Evolutionary conservation across 108 stramenopile species (phyloP).

Genomic region (Discostella stelligeroides): DNA sequence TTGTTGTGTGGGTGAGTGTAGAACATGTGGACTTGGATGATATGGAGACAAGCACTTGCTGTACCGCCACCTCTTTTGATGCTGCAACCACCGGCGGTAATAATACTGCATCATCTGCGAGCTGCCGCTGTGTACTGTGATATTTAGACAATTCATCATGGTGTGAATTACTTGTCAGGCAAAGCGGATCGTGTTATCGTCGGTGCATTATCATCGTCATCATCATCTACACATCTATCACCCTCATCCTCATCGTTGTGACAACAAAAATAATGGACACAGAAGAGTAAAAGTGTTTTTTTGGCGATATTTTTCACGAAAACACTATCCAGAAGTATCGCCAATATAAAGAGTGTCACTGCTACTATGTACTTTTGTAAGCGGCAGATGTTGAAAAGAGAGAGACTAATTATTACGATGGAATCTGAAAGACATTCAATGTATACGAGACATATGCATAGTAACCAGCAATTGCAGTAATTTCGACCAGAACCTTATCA

Average conservation of each 20-base stretch:
- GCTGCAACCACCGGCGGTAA: neutral
- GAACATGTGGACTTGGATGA: no score
- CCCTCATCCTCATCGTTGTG: no score
- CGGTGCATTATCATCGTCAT: no score
- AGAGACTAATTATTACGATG: slow-evolving; percentile 29
- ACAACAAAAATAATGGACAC: no score
- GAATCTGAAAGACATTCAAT: slow-evolving; percentile 77
- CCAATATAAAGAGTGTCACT: no score
- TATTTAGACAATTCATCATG: neutral
- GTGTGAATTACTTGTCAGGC: neutral
- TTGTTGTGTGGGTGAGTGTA: no score
- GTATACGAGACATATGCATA: slow-evolving; percentile 82
- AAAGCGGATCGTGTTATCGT: neutral
- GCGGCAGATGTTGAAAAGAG: no score
- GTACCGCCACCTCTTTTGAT: neutral
- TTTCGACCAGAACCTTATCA: slow-evolving; percentile 73
- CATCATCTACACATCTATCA: no score
- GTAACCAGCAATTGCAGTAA: slow-evolving; percentile 80
- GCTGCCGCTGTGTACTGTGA: neutral
- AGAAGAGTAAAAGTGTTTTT: no score
- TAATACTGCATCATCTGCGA: neutral
- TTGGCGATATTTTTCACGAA: no score
- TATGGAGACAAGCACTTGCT: neutral
- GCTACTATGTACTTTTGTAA: no score
- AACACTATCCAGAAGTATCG: no score